These are phyloP conservation scores for Eurotiales sp. DNA, from an alignment of 2,329 filamentous ascomycete species.

Conservation along the genomic window DNA sequence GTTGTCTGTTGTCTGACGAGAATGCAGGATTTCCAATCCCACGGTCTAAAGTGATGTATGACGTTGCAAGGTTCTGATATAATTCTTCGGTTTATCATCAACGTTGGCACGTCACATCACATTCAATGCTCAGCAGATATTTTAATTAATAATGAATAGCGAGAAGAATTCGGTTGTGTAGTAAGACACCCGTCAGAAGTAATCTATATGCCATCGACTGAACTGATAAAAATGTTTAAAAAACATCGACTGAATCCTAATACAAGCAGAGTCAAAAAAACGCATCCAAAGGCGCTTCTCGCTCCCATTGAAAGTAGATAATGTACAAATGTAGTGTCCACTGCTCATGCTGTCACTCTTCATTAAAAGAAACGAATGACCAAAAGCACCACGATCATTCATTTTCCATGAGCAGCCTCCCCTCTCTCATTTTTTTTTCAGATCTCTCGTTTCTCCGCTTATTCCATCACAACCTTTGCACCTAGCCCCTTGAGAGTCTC, in stretches of 20 bases:
- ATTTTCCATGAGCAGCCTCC: not conserved
- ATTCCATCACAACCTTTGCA: constrained; percentile 88
- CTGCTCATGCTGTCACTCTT: not conserved
- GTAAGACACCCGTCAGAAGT: constrained; percentile 14
- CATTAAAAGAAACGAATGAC: not conserved
- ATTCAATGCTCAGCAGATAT: too few species aligned
- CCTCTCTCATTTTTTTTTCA: not conserved
- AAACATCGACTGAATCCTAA: constrained; percentile 10
- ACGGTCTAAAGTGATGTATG: constrained; percentile 2
- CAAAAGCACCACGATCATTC: not conserved
- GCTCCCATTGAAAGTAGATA: constrained; percentile 16
- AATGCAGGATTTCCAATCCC: constrained; percentile 16
- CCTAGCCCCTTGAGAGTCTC: constrained; percentile 90
- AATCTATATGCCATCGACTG: constrained; percentile 10
- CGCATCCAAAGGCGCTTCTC: constrained; percentile 12
- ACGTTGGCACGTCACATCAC: too few species aligned
- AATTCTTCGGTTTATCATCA: too few species aligned
- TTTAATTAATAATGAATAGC: not conserved
- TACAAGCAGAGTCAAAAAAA: constrained; percentile 7
- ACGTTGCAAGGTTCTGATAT: too few species aligned
- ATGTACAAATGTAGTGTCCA: constrained; percentile 14
- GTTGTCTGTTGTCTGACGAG: not conserved
- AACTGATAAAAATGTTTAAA: constrained; percentile 6
- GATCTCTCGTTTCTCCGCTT: constrained; percentile 31
- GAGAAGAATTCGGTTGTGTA: not conserved